phyloP scores from a whole-genome alignment of 2,329 filamentous ascomycete genomes.

The Pseudocercospora musae region DNA sequence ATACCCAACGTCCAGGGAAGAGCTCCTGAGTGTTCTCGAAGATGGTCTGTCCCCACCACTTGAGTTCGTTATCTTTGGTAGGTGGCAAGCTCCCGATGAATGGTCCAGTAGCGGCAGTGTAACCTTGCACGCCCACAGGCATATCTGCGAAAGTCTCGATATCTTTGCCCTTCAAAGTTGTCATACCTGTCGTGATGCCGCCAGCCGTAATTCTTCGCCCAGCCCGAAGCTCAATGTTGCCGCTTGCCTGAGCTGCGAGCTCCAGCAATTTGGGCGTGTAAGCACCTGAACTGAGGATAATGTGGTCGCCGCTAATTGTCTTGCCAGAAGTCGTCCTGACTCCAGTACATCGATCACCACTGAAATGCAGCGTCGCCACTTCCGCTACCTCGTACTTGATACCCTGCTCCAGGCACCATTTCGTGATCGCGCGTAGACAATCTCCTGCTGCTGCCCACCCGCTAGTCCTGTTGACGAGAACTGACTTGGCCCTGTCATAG shows the following conservation, averaged over 20 bases:
- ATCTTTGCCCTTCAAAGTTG: slow-evolving; percentile 40
- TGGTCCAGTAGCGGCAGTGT: slow-evolving; percentile 74
- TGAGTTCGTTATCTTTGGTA: slow-evolving; percentile 46
- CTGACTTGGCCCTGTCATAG: slow-evolving; percentile 57
- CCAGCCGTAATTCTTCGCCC: slow-evolving; percentile 56
- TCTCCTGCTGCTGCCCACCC: slow-evolving; percentile 64
- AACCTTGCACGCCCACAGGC: slow-evolving; percentile 48
- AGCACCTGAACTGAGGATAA: slow-evolving; percentile 43
- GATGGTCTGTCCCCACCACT: slow-evolving; percentile 62
- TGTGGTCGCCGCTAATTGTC: slow-evolving; percentile 35
- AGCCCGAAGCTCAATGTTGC: slow-evolving; percentile 49
- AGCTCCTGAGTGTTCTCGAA: slow-evolving; percentile 56
- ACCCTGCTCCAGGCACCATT: slow-evolving; percentile 52
- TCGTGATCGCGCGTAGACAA: slow-evolving; percentile 54
- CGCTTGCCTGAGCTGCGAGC: slow-evolving; percentile 48
- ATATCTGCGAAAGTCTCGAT: slow-evolving; percentile 40
- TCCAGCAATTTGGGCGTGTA: slow-evolving; percentile 46
- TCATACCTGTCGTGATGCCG: slow-evolving; percentile 51
- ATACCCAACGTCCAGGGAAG: slow-evolving; percentile 53
- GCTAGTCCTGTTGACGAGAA: slow-evolving; percentile 58
- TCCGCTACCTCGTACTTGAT: slow-evolving; percentile 59
- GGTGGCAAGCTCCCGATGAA: slow-evolving; percentile 71
- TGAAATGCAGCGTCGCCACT: slow-evolving; percentile 49
- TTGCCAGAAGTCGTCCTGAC: slow-evolving; percentile 40
- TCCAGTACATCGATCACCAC: slow-evolving; percentile 43